Percentiles rank a stretch among this genome's conserved stretches.
Evolutionary conservation across 805 yeast species (phyloP).

Genomic region (Huiozyma sinensis): DNA sequence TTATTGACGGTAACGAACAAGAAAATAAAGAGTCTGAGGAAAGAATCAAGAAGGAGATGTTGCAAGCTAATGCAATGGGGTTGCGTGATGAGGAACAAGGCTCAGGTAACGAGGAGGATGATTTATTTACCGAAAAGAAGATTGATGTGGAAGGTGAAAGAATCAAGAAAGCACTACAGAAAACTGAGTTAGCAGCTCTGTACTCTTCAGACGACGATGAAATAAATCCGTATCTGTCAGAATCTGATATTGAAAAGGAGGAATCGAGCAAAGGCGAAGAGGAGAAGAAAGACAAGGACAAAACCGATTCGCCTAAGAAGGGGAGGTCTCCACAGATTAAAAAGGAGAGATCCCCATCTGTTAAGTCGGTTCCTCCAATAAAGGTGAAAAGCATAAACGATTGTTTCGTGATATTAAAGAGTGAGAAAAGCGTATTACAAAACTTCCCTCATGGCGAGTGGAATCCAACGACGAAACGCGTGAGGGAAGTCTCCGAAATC

Average conservation of each 20-base stretch:
- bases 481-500: conserved; percentile 12
- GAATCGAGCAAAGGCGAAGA: conserved; percentile 30
- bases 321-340: conserved; percentile 8
- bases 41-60: conserved; percentile 75
- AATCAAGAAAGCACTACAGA: conserved; percentile 69
- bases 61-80: conserved; percentile 64
- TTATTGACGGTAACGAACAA: conserved; percentile 90
- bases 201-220: conserved; percentile 82
- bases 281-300: conserved; percentile 31
- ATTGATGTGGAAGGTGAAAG: conserved; percentile 88
- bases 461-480: conserved; percentile 47
- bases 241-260: conserved; percentile 53
- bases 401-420: conserved; percentile 53
- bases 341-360: conserved; percentile 3
- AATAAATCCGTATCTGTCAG: conserved; percentile 69
- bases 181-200: conserved; percentile 70
- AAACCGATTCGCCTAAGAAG: conserved; percentile 21
- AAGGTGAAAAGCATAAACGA: conserved; percentile 37
- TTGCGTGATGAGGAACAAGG: conserved; percentile 48
- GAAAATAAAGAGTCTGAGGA: conserved; percentile 84
- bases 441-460: conserved; percentile 75
- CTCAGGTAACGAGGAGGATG: conserved; percentile 60
- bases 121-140: conserved; percentile 60
- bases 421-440: conserved; percentile 47
- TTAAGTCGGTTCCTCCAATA: conserved; percentile 24